A percentile compares a stretch with the other conserved stretches of the same genome.
Evolutionary conservation across 306 rosid genomes (phyloP).

Genomic region (Lathyrus aphaca): DNA sequence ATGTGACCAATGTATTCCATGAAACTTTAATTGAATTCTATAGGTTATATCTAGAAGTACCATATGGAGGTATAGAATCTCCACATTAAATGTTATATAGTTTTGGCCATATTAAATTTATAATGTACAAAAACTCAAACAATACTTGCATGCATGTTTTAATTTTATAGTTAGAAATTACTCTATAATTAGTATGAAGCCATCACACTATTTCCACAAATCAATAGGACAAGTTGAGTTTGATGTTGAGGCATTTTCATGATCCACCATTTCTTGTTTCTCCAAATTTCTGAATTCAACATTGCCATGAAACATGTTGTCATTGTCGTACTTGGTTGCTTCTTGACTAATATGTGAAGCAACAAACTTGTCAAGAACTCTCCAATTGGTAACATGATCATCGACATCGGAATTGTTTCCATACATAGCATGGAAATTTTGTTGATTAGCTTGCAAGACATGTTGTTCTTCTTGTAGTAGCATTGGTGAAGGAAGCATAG

Average conservation of each 20-base stretch:
- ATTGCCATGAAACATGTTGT: conserved; percentile 39
- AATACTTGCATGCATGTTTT: conserved; percentile 31
- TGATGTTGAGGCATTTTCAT: conserved; percentile 57
- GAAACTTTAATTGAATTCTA: conserved; percentile 31
- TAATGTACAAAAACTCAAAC: conserved; percentile 63
- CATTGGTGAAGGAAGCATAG: conserved; percentile 40
- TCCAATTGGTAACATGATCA: conserved; percentile 81
- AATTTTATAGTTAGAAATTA: conserved; percentile 33
- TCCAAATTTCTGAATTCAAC: conserved; percentile 46
- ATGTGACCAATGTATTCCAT: not conserved
- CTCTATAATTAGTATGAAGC: conserved; percentile 53
- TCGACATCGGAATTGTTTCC: conserved; percentile 31
- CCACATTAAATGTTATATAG: conserved; percentile 43
- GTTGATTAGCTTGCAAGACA: conserved; percentile 21
- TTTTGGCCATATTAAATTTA: conserved; percentile 49
- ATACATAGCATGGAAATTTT: conserved; percentile 45
- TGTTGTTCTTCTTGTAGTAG: conserved; percentile 41
- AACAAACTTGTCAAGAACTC: conserved; percentile 89
- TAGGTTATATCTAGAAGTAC: conserved; percentile 9
- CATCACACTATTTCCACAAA: conserved; percentile 59
- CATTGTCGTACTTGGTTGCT: conserved; percentile 50
- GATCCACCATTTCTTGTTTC: conserved; percentile 55
- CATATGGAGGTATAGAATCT: conserved; percentile 35
- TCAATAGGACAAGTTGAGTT: conserved; percentile 61
- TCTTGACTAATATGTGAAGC: conserved; percentile 92